Evolutionary conservation across 345 rosid species (phyloP).

Genomic region (Acer saccharum): DNA sequence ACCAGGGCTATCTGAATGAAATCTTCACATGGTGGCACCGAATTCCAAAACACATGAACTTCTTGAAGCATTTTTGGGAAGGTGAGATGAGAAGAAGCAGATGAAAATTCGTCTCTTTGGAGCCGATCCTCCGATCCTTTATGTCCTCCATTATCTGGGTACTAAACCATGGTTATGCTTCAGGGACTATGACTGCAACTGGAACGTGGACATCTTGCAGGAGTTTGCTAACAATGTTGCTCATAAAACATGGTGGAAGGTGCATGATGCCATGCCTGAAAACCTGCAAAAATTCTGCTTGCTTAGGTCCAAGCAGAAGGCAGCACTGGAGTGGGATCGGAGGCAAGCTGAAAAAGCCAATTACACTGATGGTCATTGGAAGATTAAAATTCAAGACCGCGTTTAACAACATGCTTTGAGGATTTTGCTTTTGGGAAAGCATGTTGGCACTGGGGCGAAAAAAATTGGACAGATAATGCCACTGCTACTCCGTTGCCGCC

Average conservation of each 20-base stretch:
- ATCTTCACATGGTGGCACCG: slow-evolving; percentile 99
- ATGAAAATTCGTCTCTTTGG: slow-evolving; percentile 71
- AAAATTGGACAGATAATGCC: slow-evolving; percentile 63
- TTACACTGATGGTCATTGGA: slow-evolving; percentile 84
- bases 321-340: slow-evolving; percentile 84
- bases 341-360: slow-evolving; percentile 81
- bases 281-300: slow-evolving; percentile 70
- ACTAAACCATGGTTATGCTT: slow-evolving; percentile 88
- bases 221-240: slow-evolving; percentile 84
- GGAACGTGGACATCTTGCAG: slow-evolving; percentile 81
- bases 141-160: slow-evolving; percentile 84
- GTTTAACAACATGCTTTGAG: slow-evolving; percentile 69
- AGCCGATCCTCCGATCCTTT: slow-evolving; percentile 79
- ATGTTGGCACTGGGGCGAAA: slow-evolving; percentile 97
- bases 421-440: slow-evolving; percentile 82
- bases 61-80: slow-evolving; percentile 95
- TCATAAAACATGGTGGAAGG: slow-evolving; percentile 83
- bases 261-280: slow-evolving; percentile 81
- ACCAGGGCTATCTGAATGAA: slow-evolving; percentile 88
- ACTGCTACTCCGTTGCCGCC: slow-evolving; percentile 38
- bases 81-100: slow-evolving; percentile 77
- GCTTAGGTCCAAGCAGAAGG: slow-evolving; percentile 80
- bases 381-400: slow-evolving; percentile 69
- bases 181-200: slow-evolving; percentile 93
- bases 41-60: slow-evolving; percentile 88